Conservation (phyloP, 768 basidiomycete species). For the Sarcomyxa edulis region DNA sequence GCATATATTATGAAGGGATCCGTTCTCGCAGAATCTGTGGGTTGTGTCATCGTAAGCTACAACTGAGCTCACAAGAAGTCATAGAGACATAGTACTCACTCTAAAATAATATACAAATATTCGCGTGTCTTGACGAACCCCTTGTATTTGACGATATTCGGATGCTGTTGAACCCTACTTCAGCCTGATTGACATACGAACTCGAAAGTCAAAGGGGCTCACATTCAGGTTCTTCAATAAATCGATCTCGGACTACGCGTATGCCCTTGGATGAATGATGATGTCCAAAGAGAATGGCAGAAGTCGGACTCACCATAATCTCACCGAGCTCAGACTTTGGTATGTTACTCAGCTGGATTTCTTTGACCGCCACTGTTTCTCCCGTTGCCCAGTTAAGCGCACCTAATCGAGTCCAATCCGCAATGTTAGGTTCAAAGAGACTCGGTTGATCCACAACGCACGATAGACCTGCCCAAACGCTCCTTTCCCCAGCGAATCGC, state of each 20-base stretch:
- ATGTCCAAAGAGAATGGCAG: conserved; percentile 1
- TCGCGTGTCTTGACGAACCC: conserved; percentile 95
- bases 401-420: conserved; percentile 36
- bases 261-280: conserved; percentile 12
- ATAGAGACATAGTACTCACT: conserved; percentile 42
- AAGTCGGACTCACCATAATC: conserved; percentile 74
- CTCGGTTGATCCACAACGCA: conserved; percentile 34
- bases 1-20: conserved; percentile 90
- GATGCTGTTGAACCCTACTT: conserved; percentile 50
- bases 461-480: conserved; percentile 97
- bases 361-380: conserved; percentile 98
- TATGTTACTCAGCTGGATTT: conserved; percentile 92
- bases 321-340: conserved; percentile 91
- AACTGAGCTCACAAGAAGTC: not conserved
- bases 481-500: conserved; percentile 93
- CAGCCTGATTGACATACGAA: conserved; percentile 4
- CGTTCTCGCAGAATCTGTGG: conserved; percentile 92
- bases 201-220: conserved; percentile 17
- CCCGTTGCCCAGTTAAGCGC: conserved; percentile 95
- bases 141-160: conserved; percentile 98
- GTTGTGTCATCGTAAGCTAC: not conserved
- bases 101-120: conserved; percentile 94
- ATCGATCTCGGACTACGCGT: conserved; percentile 86
- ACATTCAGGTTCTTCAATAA: conserved; percentile 96
- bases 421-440: conserved; percentile 1